phyloP scores from a whole-genome alignment of 1,139 yeast genomes.

The Zygosaccharomyces pseudobailii region DNA sequence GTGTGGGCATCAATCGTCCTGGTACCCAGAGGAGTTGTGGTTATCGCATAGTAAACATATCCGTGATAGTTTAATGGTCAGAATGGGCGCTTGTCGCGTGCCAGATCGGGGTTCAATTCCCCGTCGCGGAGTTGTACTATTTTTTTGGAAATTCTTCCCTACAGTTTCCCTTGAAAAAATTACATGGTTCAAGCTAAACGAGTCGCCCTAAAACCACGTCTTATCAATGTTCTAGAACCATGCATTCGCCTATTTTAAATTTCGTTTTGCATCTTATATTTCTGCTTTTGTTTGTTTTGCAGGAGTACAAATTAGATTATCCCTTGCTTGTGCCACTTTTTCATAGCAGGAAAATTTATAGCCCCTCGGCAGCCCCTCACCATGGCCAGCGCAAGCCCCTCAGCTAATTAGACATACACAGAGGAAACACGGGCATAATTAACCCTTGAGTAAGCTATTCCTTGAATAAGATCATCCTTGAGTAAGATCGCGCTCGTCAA shows the following conservation, averaged over 20 bases:
- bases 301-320: not conserved
- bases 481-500: not conserved
- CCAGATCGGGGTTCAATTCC: slow-evolving; percentile 39
- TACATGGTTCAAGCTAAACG: too few relatives aligned
- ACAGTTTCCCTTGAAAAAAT: not conserved
- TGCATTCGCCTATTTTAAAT: too few relatives aligned
- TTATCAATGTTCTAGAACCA: too few relatives aligned
- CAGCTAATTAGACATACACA: not conserved
- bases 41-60: slow-evolving; percentile 2
- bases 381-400: not conserved
- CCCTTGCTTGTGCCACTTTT: not conserved
- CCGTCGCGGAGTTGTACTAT: slow-evolving; percentile 33
- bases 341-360: not conserved
- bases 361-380: not conserved
- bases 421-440: not conserved
- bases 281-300: not conserved
- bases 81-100: slow-evolving; percentile 39
- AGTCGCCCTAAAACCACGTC: too few relatives aligned
- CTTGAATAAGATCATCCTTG: not conserved
- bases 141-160: not conserved
- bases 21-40: too few relatives aligned
- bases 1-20: too few relatives aligned
- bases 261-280: not conserved
- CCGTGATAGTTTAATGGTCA: slow-evolving; percentile 38
- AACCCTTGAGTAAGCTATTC: not conserved